These are phyloP conservation scores for Hyphodiscus hymeniophilus DNA, from an alignment of 495 filamentous ascomycete species.

Conservation along the genomic window DNA sequence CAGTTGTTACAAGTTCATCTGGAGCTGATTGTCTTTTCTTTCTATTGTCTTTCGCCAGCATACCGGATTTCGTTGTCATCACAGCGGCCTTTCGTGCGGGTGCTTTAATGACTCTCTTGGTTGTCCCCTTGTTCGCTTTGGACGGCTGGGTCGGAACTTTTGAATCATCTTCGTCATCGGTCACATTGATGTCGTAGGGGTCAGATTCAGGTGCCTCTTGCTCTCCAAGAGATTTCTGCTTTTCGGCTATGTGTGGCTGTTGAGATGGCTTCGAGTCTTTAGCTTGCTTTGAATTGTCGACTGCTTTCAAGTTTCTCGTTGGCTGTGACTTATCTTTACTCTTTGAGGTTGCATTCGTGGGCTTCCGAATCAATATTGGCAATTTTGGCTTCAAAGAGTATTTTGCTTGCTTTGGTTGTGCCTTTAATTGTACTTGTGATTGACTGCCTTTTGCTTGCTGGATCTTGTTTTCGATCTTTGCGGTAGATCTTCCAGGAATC, in stretches of 20 bases:
- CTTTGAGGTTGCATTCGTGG: too few species aligned
- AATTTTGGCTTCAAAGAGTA: too few species aligned
- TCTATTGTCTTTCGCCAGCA: background rate
- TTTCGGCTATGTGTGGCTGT: background rate
- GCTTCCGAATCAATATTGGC: too few species aligned
- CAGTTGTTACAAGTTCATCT: background rate
- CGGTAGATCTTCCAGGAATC: background rate
- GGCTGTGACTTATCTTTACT: background rate
- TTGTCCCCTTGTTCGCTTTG: too few species aligned
- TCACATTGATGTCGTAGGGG: background rate
- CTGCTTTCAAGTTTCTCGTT: background rate
- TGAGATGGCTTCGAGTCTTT: too few species aligned
- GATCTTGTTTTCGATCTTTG: background rate
- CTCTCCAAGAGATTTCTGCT: background rate
- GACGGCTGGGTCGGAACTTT: background rate
- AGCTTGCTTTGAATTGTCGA: too few species aligned
- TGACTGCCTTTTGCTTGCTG: background rate
- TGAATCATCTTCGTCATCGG: background rate
- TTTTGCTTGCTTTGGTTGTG: background rate
- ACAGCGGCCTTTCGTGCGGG: background rate
- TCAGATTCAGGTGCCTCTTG: background rate
- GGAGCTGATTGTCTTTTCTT: constrained; percentile 3
- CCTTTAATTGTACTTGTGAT: background rate
- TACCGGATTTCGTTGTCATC: background rate
- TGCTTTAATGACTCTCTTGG: background rate